Evolutionary conservation across 202 grass and related monocot species (phyloP).

Genomic region (Panicum hallii): DNA sequence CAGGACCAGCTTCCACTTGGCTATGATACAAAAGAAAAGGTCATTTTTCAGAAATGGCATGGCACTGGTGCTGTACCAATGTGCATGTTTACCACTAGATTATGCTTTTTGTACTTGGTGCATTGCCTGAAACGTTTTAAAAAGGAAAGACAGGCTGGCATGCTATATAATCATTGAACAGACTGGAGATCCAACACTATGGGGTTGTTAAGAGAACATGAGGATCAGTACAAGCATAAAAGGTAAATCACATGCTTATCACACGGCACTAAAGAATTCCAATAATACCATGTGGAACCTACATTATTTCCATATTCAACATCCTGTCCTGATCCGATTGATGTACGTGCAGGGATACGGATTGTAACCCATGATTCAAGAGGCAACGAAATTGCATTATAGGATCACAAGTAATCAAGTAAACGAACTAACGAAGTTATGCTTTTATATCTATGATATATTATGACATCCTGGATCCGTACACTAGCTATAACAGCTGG

Average conservation of each 20-base stretch:
- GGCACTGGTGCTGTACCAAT: conserved; percentile 1
- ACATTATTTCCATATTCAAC: conserved; percentile 18
- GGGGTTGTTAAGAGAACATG: not conserved
- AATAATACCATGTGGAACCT: not conserved
- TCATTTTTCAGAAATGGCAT: conserved; percentile 23
- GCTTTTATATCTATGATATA: conserved; percentile 13
- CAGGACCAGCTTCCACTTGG: not conserved
- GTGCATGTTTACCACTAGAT: conserved; percentile 25
- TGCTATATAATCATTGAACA: not conserved
- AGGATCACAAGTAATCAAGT: conserved; percentile 23
- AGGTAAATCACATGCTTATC: conserved; percentile 27
- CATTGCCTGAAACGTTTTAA: not conserved
- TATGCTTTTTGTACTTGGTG: conserved; percentile 7
- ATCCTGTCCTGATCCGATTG: conserved; percentile 25
- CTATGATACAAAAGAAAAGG: not conserved
- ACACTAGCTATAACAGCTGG: conserved; percentile 14
- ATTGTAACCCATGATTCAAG: conserved; percentile 3
- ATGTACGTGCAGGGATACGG: conserved; percentile 21
- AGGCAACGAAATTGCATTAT: conserved; percentile 22
- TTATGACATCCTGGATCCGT: not conserved
- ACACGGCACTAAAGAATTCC: conserved; percentile 33
- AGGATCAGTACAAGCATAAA: conserved; percentile 28
- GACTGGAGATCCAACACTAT: not conserved
- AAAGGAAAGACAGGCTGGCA: not conserved
- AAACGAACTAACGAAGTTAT: not conserved